Percentiles rank a stretch among this genome's conserved stretches.
phyloP scores from a whole-genome alignment of 768 basidiomycete species.

The Crassisporium funariophilum region DNA sequence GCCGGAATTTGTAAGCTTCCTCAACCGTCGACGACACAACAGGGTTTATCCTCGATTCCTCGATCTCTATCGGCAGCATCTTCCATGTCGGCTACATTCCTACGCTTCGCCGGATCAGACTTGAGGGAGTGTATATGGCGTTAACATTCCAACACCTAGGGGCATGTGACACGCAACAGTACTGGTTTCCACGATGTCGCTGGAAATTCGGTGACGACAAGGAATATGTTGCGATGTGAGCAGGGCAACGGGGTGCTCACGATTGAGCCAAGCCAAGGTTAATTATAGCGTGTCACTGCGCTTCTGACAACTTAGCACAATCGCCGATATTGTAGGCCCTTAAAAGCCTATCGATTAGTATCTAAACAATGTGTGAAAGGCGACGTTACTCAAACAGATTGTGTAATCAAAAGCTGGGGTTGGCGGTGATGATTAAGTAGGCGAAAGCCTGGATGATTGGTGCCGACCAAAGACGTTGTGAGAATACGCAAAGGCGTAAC shows the following conservation, averaged over 20 bases:
- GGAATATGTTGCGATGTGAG: conserved; percentile 6
- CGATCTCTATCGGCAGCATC: too few species aligned
- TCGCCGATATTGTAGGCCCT: conserved; percentile 15
- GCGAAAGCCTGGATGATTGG: too few species aligned
- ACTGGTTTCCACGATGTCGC: conserved; percentile 21
- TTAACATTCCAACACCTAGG: too few species aligned
- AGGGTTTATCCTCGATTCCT: too few species aligned
- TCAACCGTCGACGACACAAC: too few species aligned
- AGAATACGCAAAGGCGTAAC: too few species aligned
- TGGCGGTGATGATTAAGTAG: too few species aligned
- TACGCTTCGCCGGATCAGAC: neutral
- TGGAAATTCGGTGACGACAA: conserved; percentile 15
- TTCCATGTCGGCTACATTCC: neutral
- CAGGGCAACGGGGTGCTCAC: conserved; percentile 16
- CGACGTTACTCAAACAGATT: neutral
- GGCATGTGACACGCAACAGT: conserved; percentile 3
- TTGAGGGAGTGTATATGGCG: neutral
- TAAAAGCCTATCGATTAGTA: conserved; percentile 1
- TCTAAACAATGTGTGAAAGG: conserved; percentile 8
- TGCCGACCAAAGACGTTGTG: too few species aligned
- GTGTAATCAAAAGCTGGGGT: neutral
- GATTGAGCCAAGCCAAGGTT: conserved; percentile 9
- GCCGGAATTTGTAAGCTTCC: too few species aligned
- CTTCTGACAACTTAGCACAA: conserved; percentile 7
- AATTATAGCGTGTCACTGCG: conserved; percentile 10